These are phyloP conservation scores for Parascedosporium putredinis DNA, from an alignment of 2,329 filamentous ascomycete species.

Conservation along the genomic window DNA sequence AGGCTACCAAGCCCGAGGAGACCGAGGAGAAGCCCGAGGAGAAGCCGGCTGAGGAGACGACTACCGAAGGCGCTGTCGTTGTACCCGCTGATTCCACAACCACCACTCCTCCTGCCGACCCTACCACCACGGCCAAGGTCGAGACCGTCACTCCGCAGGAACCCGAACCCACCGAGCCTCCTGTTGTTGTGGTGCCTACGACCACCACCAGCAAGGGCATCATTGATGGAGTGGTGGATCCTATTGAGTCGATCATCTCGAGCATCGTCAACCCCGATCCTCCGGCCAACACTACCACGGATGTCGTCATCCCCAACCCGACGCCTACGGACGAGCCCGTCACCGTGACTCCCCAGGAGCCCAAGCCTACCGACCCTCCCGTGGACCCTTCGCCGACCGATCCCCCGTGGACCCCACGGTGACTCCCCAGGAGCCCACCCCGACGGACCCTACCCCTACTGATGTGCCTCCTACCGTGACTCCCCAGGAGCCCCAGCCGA, in stretches of 20 bases:
- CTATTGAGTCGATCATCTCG: not conserved
- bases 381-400: not conserved
- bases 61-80: conserved; percentile 4
- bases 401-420: not conserved
- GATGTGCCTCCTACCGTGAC: conserved; percentile 1
- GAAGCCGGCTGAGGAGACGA: not conserved
- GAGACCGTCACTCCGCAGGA: not conserved
- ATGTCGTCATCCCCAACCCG: not conserved
- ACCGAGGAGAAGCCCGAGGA: not conserved
- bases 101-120: not conserved
- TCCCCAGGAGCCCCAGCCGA: not conserved
- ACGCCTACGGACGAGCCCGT: not conserved
- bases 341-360: not conserved
- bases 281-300: conserved; percentile 9
- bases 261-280: conserved; percentile 4
- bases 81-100: not conserved
- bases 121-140: not conserved
- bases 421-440: conserved; percentile 12
- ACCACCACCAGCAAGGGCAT: not conserved
- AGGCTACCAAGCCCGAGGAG: conserved; percentile 9
- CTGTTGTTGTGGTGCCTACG: not conserved
- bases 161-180: not conserved
- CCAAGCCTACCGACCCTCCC: conserved; percentile 3
- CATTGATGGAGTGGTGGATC: not conserved
- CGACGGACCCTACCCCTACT: conserved; percentile 4